Evolutionary conservation across 208 protist genomes (phyloP).

Genomic region (Zelonia costaricensis): DNA sequence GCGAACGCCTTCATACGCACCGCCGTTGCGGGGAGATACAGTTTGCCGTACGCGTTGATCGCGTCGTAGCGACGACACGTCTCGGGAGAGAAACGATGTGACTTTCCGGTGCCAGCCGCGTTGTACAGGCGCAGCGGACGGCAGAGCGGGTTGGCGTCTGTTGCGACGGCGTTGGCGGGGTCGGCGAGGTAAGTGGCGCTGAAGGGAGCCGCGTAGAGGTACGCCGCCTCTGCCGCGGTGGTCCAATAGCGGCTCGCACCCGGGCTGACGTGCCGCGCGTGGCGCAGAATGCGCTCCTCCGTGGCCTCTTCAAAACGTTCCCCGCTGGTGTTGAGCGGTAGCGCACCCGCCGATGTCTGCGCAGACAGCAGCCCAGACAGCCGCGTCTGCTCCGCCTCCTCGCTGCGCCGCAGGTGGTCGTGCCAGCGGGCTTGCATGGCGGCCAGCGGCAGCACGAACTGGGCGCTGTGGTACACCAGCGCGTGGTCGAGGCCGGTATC

Average conservation of each 20-base stretch:
- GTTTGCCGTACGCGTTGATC: slow-evolving; percentile 43
- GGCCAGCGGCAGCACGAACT: slow-evolving; percentile 25
- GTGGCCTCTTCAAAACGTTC: slow-evolving; percentile 46
- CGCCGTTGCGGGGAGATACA: slow-evolving; percentile 45
- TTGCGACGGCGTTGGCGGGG: slow-evolving; percentile 8
- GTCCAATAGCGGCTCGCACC: slow-evolving; percentile 56
- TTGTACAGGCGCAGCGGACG: slow-evolving; percentile 49
- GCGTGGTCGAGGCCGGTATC: slow-evolving; percentile 14
- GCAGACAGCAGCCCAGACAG: background rate
- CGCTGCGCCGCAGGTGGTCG: background rate
- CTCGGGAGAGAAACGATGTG: slow-evolving; percentile 27
- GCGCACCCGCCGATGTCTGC: background rate
- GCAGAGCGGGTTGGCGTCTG: background rate
- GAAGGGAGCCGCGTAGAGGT: slow-evolving; percentile 55
- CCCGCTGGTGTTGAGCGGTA: slow-evolving; percentile 65
- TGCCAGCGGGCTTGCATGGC: slow-evolving; percentile 31
- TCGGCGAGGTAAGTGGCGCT: slow-evolving; percentile 20
- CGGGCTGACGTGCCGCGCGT: no score
- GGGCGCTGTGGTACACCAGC: slow-evolving; percentile 56
- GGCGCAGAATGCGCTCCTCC: slow-evolving; percentile 21
- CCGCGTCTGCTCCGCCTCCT: background rate
- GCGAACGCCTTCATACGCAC: slow-evolving; percentile 62
- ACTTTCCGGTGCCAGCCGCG: slow-evolving; percentile 35
- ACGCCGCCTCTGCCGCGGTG: slow-evolving; percentile 54
- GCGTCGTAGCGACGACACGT: slow-evolving; percentile 68